Evolutionary conservation across 129 eudicot genomes (phyloP), one percentile per base, ranked within the genome.

Genomic region (Centaurea solstitialis): DNA sequence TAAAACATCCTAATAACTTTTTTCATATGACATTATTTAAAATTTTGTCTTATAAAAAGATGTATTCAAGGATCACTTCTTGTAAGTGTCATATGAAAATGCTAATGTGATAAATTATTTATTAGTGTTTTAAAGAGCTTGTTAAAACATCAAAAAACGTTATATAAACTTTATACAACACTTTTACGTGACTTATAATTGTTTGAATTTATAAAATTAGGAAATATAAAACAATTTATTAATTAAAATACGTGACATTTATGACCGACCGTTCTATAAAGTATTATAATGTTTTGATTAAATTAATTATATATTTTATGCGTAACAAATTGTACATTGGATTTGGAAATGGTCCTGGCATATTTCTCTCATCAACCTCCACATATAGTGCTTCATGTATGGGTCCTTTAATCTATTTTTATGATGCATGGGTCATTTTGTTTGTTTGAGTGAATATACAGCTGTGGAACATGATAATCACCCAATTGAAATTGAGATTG

Each of bases 381-480:
- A 77, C 81, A 40, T 40, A 65, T 66, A 77, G 81, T 77, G 81
- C 81, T 77, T 13, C 43, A 1, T 77, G 73, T 62, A 77, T 39
- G 80, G 80, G 80, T 77, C 80, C 73, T 76, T 39, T 64, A 65
- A 71, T 8, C 41, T 39, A 2, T 20, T 76, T 76, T 37, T 61
- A 76, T 35, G 33, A 22, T 66, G 68, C 65, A 77, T 77, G 81
- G 80, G 74, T 17, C 81, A 50, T 77, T 67, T 76, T 53, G 64
- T 53, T 39, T 65, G 62, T 66, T 18, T 62, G 62, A 76, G 62
- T 65, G 73, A 76, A 65, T 65, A 65, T 67, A 76, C 80, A 76
- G 80, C 80, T 65, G 80, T 76, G 73, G 23, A 39, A 22, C 13
- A 13, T 40, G 40, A 65, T 64, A 18, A 76, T 64, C 57, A 35